These are phyloP conservation scores for Podospora tetraspora DNA, from an alignment of 495 filamentous ascomycete species.

Conservation along the genomic window DNA sequence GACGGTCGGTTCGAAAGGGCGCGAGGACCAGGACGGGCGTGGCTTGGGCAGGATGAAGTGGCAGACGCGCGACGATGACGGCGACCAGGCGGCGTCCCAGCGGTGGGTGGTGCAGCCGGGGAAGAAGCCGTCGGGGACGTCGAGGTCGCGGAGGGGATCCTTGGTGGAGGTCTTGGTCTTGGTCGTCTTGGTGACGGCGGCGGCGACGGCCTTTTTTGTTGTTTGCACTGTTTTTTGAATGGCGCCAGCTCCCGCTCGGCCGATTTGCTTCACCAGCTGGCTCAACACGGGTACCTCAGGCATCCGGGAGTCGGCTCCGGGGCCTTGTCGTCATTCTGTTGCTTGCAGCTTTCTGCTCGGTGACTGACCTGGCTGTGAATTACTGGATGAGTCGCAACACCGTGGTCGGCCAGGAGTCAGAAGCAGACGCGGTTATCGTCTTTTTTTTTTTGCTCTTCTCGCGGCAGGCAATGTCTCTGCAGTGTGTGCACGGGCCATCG, in stretches of 20 bases:
- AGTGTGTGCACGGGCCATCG: background rate
- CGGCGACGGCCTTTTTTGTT: background rate
- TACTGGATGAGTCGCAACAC: too few relatives aligned
- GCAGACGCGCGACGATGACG: conserved; percentile 25
- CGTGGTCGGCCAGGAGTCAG: background rate
- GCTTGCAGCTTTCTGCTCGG: too few relatives aligned
- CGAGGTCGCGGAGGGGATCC: background rate
- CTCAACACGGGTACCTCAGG: background rate
- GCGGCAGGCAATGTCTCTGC: background rate
- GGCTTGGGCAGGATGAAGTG: background rate
- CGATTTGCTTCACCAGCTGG: background rate
- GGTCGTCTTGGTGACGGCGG: background rate
- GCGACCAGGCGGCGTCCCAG: conserved; percentile 16
- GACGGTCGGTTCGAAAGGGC: too few relatives aligned
- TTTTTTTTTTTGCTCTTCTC: background rate
- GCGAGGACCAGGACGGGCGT: too few relatives aligned
- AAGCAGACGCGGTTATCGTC: background rate
- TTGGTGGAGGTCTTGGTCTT: background rate
- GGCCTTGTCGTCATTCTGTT: background rate
- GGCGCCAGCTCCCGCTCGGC: background rate
- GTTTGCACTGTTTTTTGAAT: background rate
- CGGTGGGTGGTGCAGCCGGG: conserved; percentile 1
- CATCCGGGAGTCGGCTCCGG: background rate
- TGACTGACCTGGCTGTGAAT: too few relatives aligned
- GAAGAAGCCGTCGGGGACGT: conserved; percentile 7